These are phyloP conservation scores for Aureobasidium melanogenum DNA, from an alignment of 2,329 filamentous ascomycete species.

Conservation along the genomic window DNA sequence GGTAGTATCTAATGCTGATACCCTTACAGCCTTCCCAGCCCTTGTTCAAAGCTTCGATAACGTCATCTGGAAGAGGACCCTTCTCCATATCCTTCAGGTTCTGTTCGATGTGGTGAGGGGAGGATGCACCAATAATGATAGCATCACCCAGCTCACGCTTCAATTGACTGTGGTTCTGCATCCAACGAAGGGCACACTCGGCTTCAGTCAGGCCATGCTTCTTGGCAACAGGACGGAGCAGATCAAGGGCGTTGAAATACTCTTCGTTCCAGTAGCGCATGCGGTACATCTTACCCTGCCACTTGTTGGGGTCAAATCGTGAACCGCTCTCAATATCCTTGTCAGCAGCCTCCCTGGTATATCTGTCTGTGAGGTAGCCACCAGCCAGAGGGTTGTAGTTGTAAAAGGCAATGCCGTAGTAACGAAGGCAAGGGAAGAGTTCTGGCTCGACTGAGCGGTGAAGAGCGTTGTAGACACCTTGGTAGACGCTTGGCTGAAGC, in stretches of 20 bases:
- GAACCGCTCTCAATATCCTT: slow-evolving; percentile 28
- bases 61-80: slow-evolving; percentile 31
- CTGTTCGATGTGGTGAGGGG: slow-evolving; percentile 28
- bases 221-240: slow-evolving; percentile 27
- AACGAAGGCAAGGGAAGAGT: slow-evolving; percentile 34
- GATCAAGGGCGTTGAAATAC: slow-evolving; percentile 37
- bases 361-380: slow-evolving; percentile 37
- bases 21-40: slow-evolving; percentile 29
- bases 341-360: slow-evolving; percentile 28
- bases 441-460: slow-evolving; percentile 32
- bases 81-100: slow-evolving; percentile 33
- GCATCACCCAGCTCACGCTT: slow-evolving; percentile 27
- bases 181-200: slow-evolving; percentile 39
- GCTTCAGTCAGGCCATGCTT: slow-evolving; percentile 34
- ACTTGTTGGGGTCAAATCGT: slow-evolving; percentile 32
- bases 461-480: slow-evolving; percentile 37
- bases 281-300: slow-evolving; percentile 30
- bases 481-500: slow-evolving; percentile 37
- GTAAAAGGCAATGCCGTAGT: slow-evolving; percentile 36
- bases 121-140: slow-evolving; percentile 33
- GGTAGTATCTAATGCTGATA: slow-evolving; percentile 26
- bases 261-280: slow-evolving; percentile 34
- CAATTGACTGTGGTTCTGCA: slow-evolving; percentile 34
- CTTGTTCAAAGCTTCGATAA: slow-evolving; percentile 30
- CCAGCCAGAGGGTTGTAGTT: slow-evolving; percentile 37